phyloP scores from a whole-genome alignment of 2,329 filamentous ascomycete species.

The Alternaria conjuncta region DNA sequence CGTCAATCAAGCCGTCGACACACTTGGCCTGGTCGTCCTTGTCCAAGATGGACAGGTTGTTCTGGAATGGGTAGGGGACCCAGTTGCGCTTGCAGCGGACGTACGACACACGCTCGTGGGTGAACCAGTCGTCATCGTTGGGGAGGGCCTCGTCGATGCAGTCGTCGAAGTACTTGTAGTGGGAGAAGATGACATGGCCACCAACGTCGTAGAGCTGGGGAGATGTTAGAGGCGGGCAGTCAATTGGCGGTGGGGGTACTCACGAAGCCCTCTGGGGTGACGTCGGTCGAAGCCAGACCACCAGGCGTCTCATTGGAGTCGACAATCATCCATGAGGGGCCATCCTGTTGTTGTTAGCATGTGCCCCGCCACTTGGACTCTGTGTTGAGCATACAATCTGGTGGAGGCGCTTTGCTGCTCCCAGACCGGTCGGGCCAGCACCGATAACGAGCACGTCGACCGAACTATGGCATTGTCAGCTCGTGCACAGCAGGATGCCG shows the following conservation, averaged over 20 bases:
- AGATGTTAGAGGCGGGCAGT: conserved; percentile 24
- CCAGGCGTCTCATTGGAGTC: conserved; percentile 91
- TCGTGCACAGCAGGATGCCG: conserved; percentile 8
- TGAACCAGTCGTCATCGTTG: conserved; percentile 93
- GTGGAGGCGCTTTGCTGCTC: conserved; percentile 96
- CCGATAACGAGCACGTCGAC: conserved; percentile 98
- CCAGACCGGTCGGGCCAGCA: conserved; percentile 94
- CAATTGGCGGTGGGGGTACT: conserved; percentile 54
- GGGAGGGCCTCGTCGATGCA: conserved; percentile 96
- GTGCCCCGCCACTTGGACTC: conserved; percentile 12
- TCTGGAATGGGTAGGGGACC: conserved; percentile 99
- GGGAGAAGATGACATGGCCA: conserved; percentile 98
- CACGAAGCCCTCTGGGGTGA: conserved; percentile 96
- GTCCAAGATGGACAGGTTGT: conserved; percentile 98
- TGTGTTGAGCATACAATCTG: conserved; percentile 74
- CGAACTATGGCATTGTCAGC: conserved; percentile 63
- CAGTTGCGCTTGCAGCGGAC: conserved; percentile 95
- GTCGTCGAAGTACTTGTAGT: conserved; percentile 99
- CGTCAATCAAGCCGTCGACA: conserved; percentile 95
- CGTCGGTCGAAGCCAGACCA: conserved; percentile 93
- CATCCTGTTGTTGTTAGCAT: conserved; percentile 66
- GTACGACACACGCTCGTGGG: conserved; percentile 98
- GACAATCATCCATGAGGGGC: conserved; percentile 93
- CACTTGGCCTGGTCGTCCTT: conserved; percentile 96
- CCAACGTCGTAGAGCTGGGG: conserved; percentile 90